Evolutionary conservation across 441 rosid species (phyloP).

Genomic region (Brassica hybrid): DNA sequence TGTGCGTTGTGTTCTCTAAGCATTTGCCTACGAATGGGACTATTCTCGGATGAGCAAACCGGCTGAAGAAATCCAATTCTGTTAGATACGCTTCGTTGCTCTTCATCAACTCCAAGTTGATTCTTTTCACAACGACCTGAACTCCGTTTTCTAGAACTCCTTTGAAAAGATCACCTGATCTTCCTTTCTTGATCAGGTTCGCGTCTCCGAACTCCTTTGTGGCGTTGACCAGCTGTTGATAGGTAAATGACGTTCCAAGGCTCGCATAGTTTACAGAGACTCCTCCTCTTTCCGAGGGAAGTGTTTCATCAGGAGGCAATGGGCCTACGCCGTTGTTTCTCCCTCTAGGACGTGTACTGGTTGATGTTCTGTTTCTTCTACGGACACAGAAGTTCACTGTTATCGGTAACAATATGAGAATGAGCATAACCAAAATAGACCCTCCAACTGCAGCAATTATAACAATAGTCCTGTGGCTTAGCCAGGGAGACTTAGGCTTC

Average conservation of each 20-base stretch:
- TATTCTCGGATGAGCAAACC: slow-evolving; percentile 57
- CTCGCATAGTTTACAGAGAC: slow-evolving; percentile 45
- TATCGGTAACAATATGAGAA: slow-evolving; percentile 49
- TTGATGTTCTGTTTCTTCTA: slow-evolving; percentile 44
- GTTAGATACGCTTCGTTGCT: slow-evolving; percentile 46
- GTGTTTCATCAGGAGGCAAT: slow-evolving; percentile 54
- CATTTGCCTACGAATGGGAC: slow-evolving; percentile 66
- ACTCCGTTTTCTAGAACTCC: slow-evolving; percentile 57
- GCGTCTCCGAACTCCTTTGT: slow-evolving; percentile 53
- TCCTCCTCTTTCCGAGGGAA: slow-evolving; percentile 41
- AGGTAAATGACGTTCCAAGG: slow-evolving; percentile 53
- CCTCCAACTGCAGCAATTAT: slow-evolving; percentile 62
- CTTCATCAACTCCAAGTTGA: slow-evolving; percentile 47
- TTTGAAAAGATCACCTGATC: slow-evolving; percentile 66
- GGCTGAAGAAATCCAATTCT: slow-evolving; percentile 60
- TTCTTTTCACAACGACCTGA: slow-evolving; percentile 56
- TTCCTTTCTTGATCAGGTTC: slow-evolving; percentile 63
- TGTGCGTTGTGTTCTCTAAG: slow-evolving; percentile 58
- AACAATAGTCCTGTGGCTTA: slow-evolving; percentile 44
- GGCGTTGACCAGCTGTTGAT: slow-evolving; percentile 51
- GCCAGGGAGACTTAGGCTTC: slow-evolving; percentile 40
- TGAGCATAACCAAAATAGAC: slow-evolving; percentile 49
- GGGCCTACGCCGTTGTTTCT: slow-evolving; percentile 54
- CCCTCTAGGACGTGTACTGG: slow-evolving; percentile 44
- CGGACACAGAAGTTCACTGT: slow-evolving; percentile 47